Evolutionary conservation across 2,329 filamentous ascomycete species (phyloP), one percentile per base, ranked within the genome.

Genomic region (Colletotrichum sp.): DNA sequence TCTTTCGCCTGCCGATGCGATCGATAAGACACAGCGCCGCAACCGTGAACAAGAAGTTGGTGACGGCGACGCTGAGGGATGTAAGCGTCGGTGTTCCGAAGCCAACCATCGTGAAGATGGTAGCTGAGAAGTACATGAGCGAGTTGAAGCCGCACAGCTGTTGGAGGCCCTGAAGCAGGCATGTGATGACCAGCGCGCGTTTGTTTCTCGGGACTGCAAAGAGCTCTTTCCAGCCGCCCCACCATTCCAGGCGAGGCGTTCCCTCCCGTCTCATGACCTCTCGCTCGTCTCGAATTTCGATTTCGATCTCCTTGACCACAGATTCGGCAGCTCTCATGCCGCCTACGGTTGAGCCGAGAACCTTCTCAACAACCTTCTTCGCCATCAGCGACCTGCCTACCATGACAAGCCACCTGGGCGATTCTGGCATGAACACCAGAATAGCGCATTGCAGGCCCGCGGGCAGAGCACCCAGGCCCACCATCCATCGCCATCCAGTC

Each of bases 91-190:
- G 95, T 71, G 92, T 94, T 57, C 90, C 89, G 82, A 98, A 98
- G 1, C 94, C 94, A 1, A 98, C 90, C 36, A 95, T 89, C 4
- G 91, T 90, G 82, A 96, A 96, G 34, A 96, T 95, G 9, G 94
- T 96, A 6, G 94, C 94, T 1, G 94, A 95, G 82, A 95, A 98
- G 85, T 98, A 98, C 95, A 98, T 98, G 34, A 98, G 88, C 13
- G 94, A 96, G 86, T 98, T 98, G 60, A 97, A 97, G 2, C 95
- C 96, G 80, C 95, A 97, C 1, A 98, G 89, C 83, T 99, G 96
- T 85, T 98, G 96, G 8, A 98, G 87, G 0, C 93, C 95, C 82
- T 98, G 96, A 3, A 98, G 88, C 78, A 97, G 90, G 84, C 96
- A 98, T 1, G 96, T 95, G 82, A 98, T 97, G 1, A 90, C 90